These are phyloP conservation scores for Lactarius quietus DNA, from an alignment of 768 basidiomycete genomes.

Conservation along the genomic window DNA sequence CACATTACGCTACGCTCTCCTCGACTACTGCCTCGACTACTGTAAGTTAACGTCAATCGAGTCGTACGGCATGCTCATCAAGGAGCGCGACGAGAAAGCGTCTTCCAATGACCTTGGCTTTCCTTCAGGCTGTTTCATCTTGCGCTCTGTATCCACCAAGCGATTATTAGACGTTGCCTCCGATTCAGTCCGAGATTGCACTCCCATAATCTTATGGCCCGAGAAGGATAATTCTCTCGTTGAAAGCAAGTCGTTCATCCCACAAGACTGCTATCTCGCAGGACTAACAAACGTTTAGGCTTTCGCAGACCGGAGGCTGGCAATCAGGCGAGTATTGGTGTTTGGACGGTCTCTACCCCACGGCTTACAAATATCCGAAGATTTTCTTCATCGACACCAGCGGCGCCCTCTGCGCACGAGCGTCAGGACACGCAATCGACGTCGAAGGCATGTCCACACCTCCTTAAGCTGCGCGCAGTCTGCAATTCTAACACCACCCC, in stretches of 20 bases:
- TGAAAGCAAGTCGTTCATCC: conserved; percentile 48
- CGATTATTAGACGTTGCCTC: conserved; percentile 55
- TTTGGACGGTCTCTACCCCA: not conserved
- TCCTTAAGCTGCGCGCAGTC: not conserved
- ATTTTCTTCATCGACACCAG: conserved; percentile 82
- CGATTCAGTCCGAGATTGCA: conserved; percentile 56
- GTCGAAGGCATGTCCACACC: conserved; percentile 52
- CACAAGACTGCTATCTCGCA: not conserved
- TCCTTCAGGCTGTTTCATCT: conserved; percentile 55
- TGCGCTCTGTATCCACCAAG: conserved; percentile 51
- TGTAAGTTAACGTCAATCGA: not conserved
- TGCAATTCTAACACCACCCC: conserved; percentile 6
- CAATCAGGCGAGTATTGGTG: conserved; percentile 57
- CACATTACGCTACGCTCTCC: not conserved
- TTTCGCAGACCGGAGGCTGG: conserved; percentile 64
- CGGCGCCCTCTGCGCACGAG: conserved; percentile 72
- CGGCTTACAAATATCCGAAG: conserved; percentile 34
- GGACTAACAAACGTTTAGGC: conserved; percentile 37
- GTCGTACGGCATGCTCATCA: conserved; percentile 6
- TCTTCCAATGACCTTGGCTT: conserved; percentile 30
- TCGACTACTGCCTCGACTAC: no score
- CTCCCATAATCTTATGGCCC: conserved; percentile 61
- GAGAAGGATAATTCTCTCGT: conserved; percentile 75
- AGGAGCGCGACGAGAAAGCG: conserved; percentile 11
- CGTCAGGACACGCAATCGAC: conserved; percentile 79